A percentile compares a stretch with the other conserved stretches of the same genome.
Evolutionary conservation across 306 rosid species (phyloP).

Genomic region (Lathyrus oleraceus): DNA sequence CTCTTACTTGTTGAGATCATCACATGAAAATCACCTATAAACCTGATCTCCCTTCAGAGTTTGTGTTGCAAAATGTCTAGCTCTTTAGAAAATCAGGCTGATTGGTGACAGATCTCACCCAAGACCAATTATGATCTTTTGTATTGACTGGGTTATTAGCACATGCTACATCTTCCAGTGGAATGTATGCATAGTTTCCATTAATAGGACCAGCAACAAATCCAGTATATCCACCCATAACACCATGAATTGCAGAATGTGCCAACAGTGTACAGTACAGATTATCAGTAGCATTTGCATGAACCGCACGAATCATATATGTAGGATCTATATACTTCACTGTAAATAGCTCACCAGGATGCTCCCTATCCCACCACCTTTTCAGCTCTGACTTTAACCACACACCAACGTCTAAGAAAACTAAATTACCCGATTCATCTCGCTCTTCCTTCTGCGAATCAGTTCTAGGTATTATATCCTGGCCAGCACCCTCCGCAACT

Average conservation of each 20-base stretch:
- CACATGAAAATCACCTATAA: constrained; percentile 9
- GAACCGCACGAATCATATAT: constrained; percentile 85
- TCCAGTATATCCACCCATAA: constrained; percentile 87
- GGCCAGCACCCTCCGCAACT: constrained; percentile 95
- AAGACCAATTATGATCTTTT: constrained; percentile 81
- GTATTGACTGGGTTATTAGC: constrained; percentile 63
- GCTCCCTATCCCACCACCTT: constrained; percentile 70
- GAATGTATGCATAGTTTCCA: constrained; percentile 74
- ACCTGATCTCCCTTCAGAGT: background rate
- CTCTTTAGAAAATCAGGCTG: constrained; percentile 73
- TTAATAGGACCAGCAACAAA: constrained; percentile 79
- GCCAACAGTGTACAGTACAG: constrained; percentile 79
- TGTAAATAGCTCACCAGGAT: constrained; percentile 67
- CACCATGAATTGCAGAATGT: constrained; percentile 83
- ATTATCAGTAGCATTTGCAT: constrained; percentile 78
- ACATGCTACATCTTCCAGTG: constrained; percentile 69
- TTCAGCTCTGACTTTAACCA: constrained; percentile 87
- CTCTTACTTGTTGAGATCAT: background rate
- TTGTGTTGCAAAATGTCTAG: background rate
- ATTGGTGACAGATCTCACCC: constrained; percentile 84
- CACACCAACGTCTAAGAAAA: constrained; percentile 69
- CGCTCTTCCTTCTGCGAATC: constrained; percentile 62
- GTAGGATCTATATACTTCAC: constrained; percentile 84
- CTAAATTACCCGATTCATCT: constrained; percentile 82
- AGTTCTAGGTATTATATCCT: constrained; percentile 60